Base-by-base conservation (phyloP, 2,329 filamentous ascomycete genomes). In the Scytalidium lignicola region DNA sequence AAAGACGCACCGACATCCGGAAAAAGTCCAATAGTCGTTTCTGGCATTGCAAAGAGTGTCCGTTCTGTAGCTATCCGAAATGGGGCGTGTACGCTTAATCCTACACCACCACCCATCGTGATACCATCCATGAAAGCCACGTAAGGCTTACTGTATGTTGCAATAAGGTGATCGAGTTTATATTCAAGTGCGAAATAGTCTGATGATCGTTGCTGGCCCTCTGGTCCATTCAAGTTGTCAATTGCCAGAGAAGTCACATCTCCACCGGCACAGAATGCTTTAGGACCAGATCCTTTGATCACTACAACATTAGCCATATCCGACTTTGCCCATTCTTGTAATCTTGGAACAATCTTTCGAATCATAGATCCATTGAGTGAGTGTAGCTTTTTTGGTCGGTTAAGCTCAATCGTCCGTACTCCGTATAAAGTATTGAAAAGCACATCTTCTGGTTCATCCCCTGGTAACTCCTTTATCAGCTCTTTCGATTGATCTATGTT, bases 1-100 rank as follows among this genome's bases (percentile, higher is more conserved):
- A 97, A 99, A 10, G 89, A 95, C 26, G 86, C 95, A 53, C 93
- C 93, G 44, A 99, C 93, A 63, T 99, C 95, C 6, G 95, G 93
- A 77, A 99, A 99, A 76, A 97, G 96, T 37, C 93, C 93, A 64
- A 99, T 99, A 8, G 83, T 95, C 3, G 93, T 99, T 73, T 99
- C 93, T 23, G 93, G 93, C 93, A 99, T 99, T 59, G 95, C 91
- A 63, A 99, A 97, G 43, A 95, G 72, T 5, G 93, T 99, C 65
- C 86, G 86, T 71, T 99, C 93, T 2, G 93, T 99, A 32, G 93
- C 93, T 65, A 99, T 95, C 52, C 93, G 80, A 78, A 99, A 92
- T 2, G 93, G 95, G 2, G 93, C 92, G 70, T 99, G 95, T 46
- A 96, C 81, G 67, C 88, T 95, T 49, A 99, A 79, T 6, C 93